A percentile compares a stretch with the other conserved stretches of the same genome.
Evolutionary conservation across 192 early-diverging fungal genomes (phyloP).

Genomic region (Rhizophlyctis rosea): DNA sequence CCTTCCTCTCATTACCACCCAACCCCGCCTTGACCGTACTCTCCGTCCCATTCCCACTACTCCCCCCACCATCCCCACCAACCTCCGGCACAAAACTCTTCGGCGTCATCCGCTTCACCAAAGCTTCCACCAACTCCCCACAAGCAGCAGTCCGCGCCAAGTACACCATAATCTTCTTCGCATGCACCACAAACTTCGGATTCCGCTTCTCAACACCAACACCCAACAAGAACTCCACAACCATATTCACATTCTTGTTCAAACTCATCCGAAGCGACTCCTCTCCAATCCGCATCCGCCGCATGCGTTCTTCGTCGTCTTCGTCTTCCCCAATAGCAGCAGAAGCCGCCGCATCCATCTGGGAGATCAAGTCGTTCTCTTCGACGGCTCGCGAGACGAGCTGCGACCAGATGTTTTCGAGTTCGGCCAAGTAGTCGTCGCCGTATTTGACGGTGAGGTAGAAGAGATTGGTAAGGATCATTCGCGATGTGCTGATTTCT

Average conservation of each 20-base stretch:
- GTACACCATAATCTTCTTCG: conserved; percentile 77
- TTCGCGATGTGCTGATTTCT: no score
- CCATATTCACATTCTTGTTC: conserved; percentile 39
- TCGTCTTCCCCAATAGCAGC: neutral
- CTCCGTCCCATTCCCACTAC: neutral
- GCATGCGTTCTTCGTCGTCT: conserved; percentile 1
- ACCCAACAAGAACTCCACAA: conserved; percentile 69
- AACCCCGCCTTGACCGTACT: neutral
- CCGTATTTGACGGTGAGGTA: conserved; percentile 81
- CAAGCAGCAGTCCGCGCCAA: conserved; percentile 63
- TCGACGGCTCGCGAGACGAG: conserved; percentile 42
- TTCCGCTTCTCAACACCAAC: conserved; percentile 73
- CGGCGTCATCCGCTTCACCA: conserved; percentile 69
- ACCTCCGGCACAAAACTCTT: conserved; percentile 59
- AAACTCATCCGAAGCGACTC: no score
- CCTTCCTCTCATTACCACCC: conserved; percentile 3
- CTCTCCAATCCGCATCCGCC: no score
- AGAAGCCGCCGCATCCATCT: neutral
- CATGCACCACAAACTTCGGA: conserved; percentile 71
- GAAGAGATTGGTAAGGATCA: conserved; percentile 72
- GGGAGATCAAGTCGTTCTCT: conserved; percentile 31
- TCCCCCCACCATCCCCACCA: conserved; percentile 7
- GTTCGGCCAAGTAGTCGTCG: conserved; percentile 71
- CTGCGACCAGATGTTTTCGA: conserved; percentile 75
- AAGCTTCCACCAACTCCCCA: conserved; percentile 53